Conservation (phyloP, 2,329 filamentous ascomycete species). For the Neurospora sp. region DNA sequence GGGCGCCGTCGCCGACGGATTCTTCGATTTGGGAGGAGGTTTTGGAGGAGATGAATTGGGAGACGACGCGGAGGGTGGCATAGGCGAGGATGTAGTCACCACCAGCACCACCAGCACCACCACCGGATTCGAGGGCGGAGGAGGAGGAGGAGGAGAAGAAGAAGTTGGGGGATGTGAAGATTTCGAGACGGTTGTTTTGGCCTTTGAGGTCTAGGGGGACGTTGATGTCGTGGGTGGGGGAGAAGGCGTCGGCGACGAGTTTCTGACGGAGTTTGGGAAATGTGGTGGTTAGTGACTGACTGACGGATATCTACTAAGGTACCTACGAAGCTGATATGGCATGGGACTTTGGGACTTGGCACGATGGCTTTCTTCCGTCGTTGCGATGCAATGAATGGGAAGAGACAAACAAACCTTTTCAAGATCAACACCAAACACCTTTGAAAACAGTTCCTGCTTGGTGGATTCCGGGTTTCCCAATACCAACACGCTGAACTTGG, state of each 20-base stretch:
- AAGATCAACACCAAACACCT: constrained; percentile 15
- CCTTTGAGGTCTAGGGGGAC: constrained; percentile 11
- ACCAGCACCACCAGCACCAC: too few relatives aligned
- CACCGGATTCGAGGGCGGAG: constrained; percentile 2
- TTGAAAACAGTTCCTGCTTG: constrained; percentile 17
- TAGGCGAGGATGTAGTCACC: constrained; percentile 8
- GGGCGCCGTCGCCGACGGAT: too few relatives aligned
- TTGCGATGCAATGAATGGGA: background rate
- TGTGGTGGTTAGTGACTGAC: background rate
- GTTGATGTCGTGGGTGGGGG: constrained; percentile 10
- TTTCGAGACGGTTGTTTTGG: constrained; percentile 14
- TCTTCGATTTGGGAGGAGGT: background rate
- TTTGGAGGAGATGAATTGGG: constrained; percentile 11
- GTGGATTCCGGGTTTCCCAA: constrained; percentile 18
- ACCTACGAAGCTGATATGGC: too few relatives aligned
- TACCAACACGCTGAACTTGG: constrained; percentile 17
- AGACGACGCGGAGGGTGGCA: constrained; percentile 11
- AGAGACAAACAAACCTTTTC: constrained; percentile 9
- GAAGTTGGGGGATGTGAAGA: constrained; percentile 16
- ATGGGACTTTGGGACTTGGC: too few relatives aligned
- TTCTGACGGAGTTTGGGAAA: constrained; percentile 3
- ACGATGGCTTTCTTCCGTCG: too few relatives aligned
- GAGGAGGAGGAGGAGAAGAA: constrained; percentile 9
- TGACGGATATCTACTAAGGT: too few relatives aligned
- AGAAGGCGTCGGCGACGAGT: constrained; percentile 13